Percentiles rank a stretch among this genome's conserved stretches.
phyloP scores from a whole-genome alignment of 257 asterid genomes.

The Solanum stenotomum region DNA sequence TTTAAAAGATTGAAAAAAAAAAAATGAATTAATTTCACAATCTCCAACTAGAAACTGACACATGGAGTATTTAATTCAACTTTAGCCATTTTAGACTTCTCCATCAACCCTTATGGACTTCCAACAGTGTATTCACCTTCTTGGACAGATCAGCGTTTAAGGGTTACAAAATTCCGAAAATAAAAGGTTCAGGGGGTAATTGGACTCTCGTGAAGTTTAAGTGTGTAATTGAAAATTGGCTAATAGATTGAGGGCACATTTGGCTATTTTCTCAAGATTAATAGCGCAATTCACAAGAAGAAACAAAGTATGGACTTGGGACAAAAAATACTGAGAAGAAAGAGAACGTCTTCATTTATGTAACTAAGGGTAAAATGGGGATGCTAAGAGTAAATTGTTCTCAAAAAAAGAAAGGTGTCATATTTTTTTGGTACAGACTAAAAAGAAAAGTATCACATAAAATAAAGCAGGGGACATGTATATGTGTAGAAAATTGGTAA shows the following conservation, averaged over 20 bases:
- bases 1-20: too few species aligned
- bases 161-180: not conserved
- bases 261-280: not conserved
- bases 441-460: not conserved
- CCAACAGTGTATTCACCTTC: not conserved
- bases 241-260: not conserved
- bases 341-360: not conserved
- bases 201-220: not conserved
- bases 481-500: not conserved
- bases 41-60: not conserved
- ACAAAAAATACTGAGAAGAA: not conserved
- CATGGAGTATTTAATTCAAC: not conserved
- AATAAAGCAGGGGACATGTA: not conserved
- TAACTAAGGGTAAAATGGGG: not conserved
- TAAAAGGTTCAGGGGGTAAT: not conserved
- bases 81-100: too few species aligned
- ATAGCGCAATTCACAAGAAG: not conserved
- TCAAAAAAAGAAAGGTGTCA: not conserved
- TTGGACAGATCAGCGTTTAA: not conserved
- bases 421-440: not conserved
- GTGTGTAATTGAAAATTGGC: not conserved
- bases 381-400: not conserved
- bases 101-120: not conserved
- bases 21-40: too few species aligned
- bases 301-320: not conserved